phyloP scores from a whole-genome alignment of 768 basidiomycete genomes.

The Lepiota subincarnata region DNA sequence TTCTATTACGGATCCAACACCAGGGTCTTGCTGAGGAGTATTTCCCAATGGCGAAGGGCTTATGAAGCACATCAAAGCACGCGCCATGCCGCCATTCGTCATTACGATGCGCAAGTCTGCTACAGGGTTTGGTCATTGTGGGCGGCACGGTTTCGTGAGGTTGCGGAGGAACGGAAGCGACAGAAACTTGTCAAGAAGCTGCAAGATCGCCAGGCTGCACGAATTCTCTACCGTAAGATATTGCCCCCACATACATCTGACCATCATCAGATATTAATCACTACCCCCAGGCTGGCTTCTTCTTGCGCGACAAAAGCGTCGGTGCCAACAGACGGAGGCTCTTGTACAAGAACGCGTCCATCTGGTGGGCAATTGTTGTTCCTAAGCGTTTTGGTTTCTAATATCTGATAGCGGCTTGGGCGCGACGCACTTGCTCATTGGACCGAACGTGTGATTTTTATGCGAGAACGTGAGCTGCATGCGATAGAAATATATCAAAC shows the following conservation, averaged over 20 bases:
- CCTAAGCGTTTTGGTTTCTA: background rate
- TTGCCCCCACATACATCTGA: background rate
- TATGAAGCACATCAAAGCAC: conserved; percentile 20
- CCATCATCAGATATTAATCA: background rate
- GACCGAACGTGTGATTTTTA: conserved; percentile 69
- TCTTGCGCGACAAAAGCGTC: conserved; percentile 31
- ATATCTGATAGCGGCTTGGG: conserved; percentile 44
- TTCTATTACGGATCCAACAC: conserved; percentile 16
- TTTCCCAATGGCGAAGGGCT: conserved; percentile 21
- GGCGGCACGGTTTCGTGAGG: conserved; percentile 11
- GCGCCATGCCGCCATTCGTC: conserved; percentile 18
- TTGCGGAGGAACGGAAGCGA: conserved; percentile 21
- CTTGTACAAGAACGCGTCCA: conserved; percentile 34
- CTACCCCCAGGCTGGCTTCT: conserved; percentile 42
- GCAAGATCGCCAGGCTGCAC: conserved; percentile 15
- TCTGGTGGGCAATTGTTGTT: conserved; percentile 24
- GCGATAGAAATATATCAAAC: conserved; percentile 41
- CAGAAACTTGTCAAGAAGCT: conserved; percentile 20
- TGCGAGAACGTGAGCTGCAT: conserved; percentile 72
- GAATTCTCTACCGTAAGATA: conserved; percentile 9
- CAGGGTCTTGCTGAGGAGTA: conserved; percentile 14
- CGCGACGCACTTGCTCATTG: conserved; percentile 48
- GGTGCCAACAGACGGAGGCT: conserved; percentile 40
- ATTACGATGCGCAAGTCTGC: conserved; percentile 19
- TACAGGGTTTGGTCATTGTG: conserved; percentile 5